Evolutionary conservation across 2,329 filamentous ascomycete species (phyloP).

Genomic region (Penicillium sp.): DNA sequence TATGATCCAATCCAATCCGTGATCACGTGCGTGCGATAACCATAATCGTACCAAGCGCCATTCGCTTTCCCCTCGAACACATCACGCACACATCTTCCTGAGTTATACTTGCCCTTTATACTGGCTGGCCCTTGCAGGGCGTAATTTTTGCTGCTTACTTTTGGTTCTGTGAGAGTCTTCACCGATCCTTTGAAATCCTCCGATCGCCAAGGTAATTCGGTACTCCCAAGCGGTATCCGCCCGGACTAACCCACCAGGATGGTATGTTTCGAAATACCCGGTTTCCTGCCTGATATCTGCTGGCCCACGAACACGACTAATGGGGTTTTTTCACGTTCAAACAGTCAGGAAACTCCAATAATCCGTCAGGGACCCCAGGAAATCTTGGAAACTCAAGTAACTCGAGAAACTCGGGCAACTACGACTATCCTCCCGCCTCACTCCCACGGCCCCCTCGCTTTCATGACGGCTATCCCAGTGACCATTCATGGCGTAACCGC

Average conservation of each 20-base stretch:
- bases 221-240: conserved; percentile 2
- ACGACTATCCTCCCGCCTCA: conserved; percentile 45
- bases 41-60: neutral
- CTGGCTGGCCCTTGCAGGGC: conserved; percentile 2
- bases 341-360: neutral
- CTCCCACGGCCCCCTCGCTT: conserved; percentile 28
- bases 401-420: conserved; percentile 42
- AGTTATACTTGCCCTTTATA: neutral
- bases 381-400: neutral
- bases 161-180: conserved; percentile 1
- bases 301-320: neutral
- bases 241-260: conserved; percentile 18
- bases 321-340: neutral
- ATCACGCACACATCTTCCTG: neutral
- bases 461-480: conserved; percentile 7
- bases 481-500: conserved; percentile 21
- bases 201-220: conserved; percentile 4
- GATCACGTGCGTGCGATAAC: conserved; percentile 22
- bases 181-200: neutral
- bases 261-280: conserved; percentile 21
- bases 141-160: neutral
- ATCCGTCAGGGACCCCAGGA: neutral
- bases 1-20: conserved; percentile 30
- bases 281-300: conserved; percentile 9
- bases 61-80: conserved; percentile 1